Percentiles rank a stretch among this genome's conserved stretches.
phyloP scores from a whole-genome alignment of 2,329 filamentous ascomycete genomes.

The Fusarium acutatum region DNA sequence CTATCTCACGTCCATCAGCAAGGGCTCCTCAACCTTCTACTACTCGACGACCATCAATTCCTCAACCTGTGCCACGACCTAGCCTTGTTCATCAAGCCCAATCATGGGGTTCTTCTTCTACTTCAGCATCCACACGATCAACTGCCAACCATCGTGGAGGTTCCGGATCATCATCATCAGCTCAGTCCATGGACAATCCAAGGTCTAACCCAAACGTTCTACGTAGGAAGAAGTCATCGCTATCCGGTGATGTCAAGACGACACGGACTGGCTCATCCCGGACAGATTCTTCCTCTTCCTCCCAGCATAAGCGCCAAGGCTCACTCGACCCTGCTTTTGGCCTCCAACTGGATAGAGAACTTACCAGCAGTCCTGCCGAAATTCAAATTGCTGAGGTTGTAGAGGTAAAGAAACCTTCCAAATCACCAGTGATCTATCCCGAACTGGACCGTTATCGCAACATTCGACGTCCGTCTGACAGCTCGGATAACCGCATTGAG shows the following conservation, averaged over 20 bases:
- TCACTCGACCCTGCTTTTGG: constrained; percentile 48
- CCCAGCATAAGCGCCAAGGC: constrained; percentile 50
- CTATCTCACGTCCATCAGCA: constrained; percentile 24
- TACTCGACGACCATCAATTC: constrained; percentile 37
- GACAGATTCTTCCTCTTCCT: constrained; percentile 55
- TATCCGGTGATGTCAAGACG: constrained; percentile 50
- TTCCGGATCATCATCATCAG: constrained; percentile 47
- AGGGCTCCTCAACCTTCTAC: constrained; percentile 38
- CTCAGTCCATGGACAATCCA: constrained; percentile 46
- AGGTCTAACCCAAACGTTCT: constrained; percentile 54
- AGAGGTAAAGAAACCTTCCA: constrained; percentile 51
- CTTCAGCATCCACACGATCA: constrained; percentile 45
- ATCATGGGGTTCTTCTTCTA: constrained; percentile 52
- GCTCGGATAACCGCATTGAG: constrained; percentile 51
- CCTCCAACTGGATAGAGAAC: constrained; percentile 51
- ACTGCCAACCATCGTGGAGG: constrained; percentile 44
- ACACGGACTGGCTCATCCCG: constrained; percentile 49
- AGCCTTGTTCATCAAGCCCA: constrained; percentile 53
- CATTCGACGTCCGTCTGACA: constrained; percentile 50
- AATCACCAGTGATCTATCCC: constrained; percentile 61
- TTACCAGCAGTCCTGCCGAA: constrained; percentile 56
- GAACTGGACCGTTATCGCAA: constrained; percentile 70
- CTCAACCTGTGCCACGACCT: constrained; percentile 35
- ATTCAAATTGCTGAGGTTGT: constrained; percentile 53
- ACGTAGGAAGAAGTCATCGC: constrained; percentile 59